Conservation (phyloP, 2,329 filamentous ascomycete species). For the Basipetospora chlamydospora region DNA sequence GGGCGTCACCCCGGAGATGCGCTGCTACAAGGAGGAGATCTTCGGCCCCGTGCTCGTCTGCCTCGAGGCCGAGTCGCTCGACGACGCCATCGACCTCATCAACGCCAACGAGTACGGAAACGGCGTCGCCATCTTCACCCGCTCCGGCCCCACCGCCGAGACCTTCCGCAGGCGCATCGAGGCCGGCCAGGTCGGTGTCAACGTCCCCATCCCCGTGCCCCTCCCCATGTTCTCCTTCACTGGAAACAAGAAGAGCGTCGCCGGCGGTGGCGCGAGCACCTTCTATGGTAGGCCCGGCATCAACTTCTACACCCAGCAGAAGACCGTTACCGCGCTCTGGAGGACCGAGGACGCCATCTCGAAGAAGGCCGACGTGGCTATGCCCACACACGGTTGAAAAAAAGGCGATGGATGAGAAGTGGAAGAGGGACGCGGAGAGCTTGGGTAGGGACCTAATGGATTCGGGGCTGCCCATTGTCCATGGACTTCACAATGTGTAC, state of each 20-base stretch:
- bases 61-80: conserved; percentile 62
- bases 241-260: conserved; percentile 77
- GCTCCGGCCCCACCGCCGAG: conserved; percentile 61
- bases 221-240: conserved; percentile 61
- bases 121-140: conserved; percentile 73
- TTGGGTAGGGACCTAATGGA: no score
- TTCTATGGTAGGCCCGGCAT: conserved; percentile 92
- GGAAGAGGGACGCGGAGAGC: no score
- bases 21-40: conserved; percentile 74
- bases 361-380: conserved; percentile 73
- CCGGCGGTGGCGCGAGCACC: conserved; percentile 80
- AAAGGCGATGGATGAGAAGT: no score
- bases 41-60: conserved; percentile 76
- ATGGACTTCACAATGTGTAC: no score
- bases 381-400: conserved; percentile 60
- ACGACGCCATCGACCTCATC: conserved; percentile 69
- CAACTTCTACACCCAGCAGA: conserved; percentile 91
- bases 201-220: conserved; percentile 63
- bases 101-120: conserved; percentile 81
- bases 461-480: no score
- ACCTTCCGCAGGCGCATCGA: conserved; percentile 70
- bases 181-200: conserved; percentile 75
- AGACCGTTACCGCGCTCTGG: conserved; percentile 95
- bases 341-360: conserved; percentile 41
- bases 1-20: conserved; percentile 67